Base-by-base conservation (phyloP, 495 filamentous ascomycete species). In the Penicillium waksmanii region DNA sequence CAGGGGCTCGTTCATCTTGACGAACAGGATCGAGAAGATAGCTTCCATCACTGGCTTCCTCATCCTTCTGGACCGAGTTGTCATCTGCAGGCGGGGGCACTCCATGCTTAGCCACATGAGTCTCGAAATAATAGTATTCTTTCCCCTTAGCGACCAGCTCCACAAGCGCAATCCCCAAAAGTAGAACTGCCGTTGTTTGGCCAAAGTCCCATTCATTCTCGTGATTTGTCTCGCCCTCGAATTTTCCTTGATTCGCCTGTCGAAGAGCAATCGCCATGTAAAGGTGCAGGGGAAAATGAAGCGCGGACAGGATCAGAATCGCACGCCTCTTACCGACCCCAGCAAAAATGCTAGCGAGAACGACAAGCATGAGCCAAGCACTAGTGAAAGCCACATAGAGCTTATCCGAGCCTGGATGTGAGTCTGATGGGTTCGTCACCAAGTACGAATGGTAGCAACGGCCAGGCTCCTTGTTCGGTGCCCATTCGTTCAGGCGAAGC, bases 161-260 rank as follows among this genome's bases (percentile, higher is more conserved):
- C 1, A 58, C 35, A 21, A 71, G n/a, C 8, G 73, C 63, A 57
- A 71, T 51, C 0, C 25, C 65, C 11, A 76, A 66, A 23, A 76
- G 57, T 15, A 76, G 36, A 9, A 65, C 66, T 3, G 72, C 72
- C 13, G 70, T 74, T 4, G 73, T 76, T 62, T 76, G 73, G 2
- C 73, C 73, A 51, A 76, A 74, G 47, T 76, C 72, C 72, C 73
- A 74, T 1, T 57, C 56, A 55, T 73, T 72, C 63, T 76, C 73
- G 19, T 60, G 51, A 21, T 63, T 67, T 13, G 9, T 19, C 19
- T 68, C 63, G 17, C 66, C 66, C 38, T 73, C 73, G 23, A 74
- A 62, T 13, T 62, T 62, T 1, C 54, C 60, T 34, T 74, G 65
- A 56, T 74, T 76, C 21, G 67, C 72, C 47, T 60, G 50, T 21